Base-by-base conservation (phyloP, 1,139 yeast species). In the Yamadazyma dendronema region DNA sequence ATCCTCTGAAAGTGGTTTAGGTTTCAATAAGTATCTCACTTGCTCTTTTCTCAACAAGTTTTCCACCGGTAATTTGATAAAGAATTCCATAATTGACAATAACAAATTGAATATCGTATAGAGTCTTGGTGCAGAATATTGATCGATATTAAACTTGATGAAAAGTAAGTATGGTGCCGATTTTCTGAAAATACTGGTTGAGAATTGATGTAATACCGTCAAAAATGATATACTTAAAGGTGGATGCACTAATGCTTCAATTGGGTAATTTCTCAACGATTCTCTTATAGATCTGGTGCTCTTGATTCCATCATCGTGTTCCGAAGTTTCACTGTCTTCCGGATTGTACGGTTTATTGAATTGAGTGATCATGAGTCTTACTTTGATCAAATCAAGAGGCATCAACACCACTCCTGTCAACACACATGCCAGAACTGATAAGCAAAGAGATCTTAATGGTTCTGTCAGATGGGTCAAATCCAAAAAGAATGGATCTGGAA, bases 401-500 rank as follows among this genome's bases (percentile, higher is more conserved):
- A 92, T 78, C 36, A 92, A 70, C 3, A 86, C 54, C n/a, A 89
- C 57, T 1, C 90, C 87, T 0, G 96, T 81, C 28, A 84, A 56
- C 0, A 87, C 79, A 36, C 87, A 77, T 0, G 95, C 92, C 27
- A 79, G 63, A 3, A 89, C 74, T 1, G 88, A 81, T 14, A 88
- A 66, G 40, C 79, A 62, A 17, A 89, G 66, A 12, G 95, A 81
- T 36, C 75, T 67, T 40, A 79, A 64, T 1, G 95, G 89, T 47
- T 83, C 88, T 3, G 90, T 81, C 25, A 92, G 84, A 53, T 85
- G 95, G 19, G 88, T 74, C 44, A 87, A 74, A 48, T 87, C 96
- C 46, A 88, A 80, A 57, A 87, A 84, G 47, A 83, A 81, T 1
- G 97, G 96, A 55, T 89, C 97, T 0, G 96, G 96, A n/a, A 88